Conservation (phyloP, 352 stramenopile genomes). For the Aphanomyces stellatus region DNA sequence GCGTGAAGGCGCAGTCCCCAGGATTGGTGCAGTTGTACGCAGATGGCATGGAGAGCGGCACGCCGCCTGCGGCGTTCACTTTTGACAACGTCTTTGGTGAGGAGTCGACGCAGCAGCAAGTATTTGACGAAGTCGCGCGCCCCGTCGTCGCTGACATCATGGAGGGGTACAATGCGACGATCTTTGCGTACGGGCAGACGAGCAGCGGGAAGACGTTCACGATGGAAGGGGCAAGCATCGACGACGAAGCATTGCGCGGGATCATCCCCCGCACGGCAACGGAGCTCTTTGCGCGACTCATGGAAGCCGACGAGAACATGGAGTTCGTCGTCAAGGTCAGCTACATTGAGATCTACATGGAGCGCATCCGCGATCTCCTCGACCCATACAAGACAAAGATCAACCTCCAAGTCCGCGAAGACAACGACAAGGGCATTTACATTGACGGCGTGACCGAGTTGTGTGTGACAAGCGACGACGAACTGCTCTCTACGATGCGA, state of each 20-base stretch:
- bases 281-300: constrained; percentile 82
- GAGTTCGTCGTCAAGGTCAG: constrained; percentile 90
- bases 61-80: constrained; percentile 52
- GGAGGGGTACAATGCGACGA: constrained; percentile 89
- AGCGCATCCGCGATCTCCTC: constrained; percentile 89
- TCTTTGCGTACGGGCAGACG: constrained; percentile 91
- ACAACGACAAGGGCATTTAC: constrained; percentile 85
- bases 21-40: constrained; percentile 4
- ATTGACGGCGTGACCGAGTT: constrained; percentile 90
- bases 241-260: constrained; percentile 73
- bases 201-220: constrained; percentile 86
- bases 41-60: constrained; percentile 8
- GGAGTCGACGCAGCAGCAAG: constrained; percentile 82
- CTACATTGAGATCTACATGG: constrained; percentile 97
- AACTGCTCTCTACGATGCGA: constrained; percentile 81
- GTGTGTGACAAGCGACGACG: constrained; percentile 86
- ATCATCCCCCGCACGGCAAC: constrained; percentile 85
- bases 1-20: not conserved
- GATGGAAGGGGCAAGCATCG: constrained; percentile 81
- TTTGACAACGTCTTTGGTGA: constrained; percentile 90
- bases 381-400: constrained; percentile 87
- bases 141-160: constrained; percentile 85
- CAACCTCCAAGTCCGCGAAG: constrained; percentile 87
- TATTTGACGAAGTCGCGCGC: constrained; percentile 82
- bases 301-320: constrained; percentile 83